Evolutionary conservation across 495 filamentous ascomycete genomes (phyloP), one percentile per base, ranked within the genome.

Genomic region (Hamigera avellanea): DNA sequence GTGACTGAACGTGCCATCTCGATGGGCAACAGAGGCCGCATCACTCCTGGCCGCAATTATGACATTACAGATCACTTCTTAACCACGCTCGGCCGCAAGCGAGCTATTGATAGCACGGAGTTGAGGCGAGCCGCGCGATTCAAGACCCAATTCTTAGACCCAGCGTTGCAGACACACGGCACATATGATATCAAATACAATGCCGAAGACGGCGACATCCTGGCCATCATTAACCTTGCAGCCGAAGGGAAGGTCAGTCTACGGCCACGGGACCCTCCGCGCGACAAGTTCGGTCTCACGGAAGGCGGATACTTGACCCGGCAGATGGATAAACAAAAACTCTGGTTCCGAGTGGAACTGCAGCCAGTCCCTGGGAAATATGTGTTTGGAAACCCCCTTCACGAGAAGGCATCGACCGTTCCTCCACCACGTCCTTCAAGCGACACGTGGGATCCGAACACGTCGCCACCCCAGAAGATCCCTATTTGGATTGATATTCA

Each of bases 401-500:
- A 53, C 3, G 44, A 48, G 1, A 39, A 36, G 0, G 32, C 44
- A 1, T 31, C 40, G 16, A 23, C 29, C 17, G 48, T 37, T 35
- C 56, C 44, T 28, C 54, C 45, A 23, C 66, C 57, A 3, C 36
- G 41, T 15, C 50, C 49, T 25, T 62, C 53, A 12, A 26, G 19
- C 2, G 28, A 26, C 0, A 35, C 13, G 8, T 13, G 37, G 19
- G 32, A 39, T 8, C 5, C 33, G 35, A 6, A 43, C 48, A 28
- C 60, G 57, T 12, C 32, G 8, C 10, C 42, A 12, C 48, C 50
- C 8, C 60, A 44, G 48, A 75, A 50, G 45, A 62, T 84, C 14
- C 87, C 87, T 0, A 56, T 87, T 17, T 95, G 87, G 87, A 74
- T 73, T 41, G 83, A 86, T 53, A 80, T 93, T 32, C 74, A 84